phyloP scores from a whole-genome alignment of 2,329 filamentous ascomycete genomes.

The Lasiodiplodia sp. region DNA sequence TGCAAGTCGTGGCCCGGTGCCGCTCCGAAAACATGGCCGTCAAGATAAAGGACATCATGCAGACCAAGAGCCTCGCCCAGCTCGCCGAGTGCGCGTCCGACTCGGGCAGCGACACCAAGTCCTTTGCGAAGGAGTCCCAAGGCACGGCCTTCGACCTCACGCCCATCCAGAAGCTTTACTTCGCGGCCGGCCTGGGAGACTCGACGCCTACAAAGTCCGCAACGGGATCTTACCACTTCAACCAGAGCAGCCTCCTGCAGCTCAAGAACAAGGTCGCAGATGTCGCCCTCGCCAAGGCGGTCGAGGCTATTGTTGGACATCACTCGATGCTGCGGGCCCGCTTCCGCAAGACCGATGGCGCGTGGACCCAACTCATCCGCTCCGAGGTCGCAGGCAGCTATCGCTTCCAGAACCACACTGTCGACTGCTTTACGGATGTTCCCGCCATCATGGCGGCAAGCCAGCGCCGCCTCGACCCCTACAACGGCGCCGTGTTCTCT shows the following conservation, averaged over 20 bases:
- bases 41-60: conserved; percentile 19
- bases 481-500: conserved; percentile 12
- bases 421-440: conserved; percentile 4
- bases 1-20: conserved; percentile 5
- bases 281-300: conserved; percentile 38
- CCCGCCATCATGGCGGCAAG: background rate
- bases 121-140: conserved; percentile 36
- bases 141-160: conserved; percentile 41
- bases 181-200: conserved; percentile 41
- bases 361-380: conserved; percentile 41
- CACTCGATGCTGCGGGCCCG: conserved; percentile 47
- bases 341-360: conserved; percentile 37
- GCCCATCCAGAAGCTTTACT: conserved; percentile 44
- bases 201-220: background rate
- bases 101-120: background rate
- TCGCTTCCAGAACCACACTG: conserved; percentile 1
- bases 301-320: conserved; percentile 39
- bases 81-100: conserved; percentile 11
- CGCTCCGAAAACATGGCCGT: conserved; percentile 30
- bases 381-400: conserved; percentile 7
- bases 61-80: conserved; percentile 15
- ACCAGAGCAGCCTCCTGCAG: conserved; percentile 44
- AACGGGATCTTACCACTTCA: conserved; percentile 40
- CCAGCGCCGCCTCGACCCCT: conserved; percentile 13
- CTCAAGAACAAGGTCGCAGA: conserved; percentile 38